A percentile compares a stretch with the other conserved stretches of the same genome.
phyloP scores from a whole-genome alignment of 805 yeast genomes.

The Candida piceae region DNA sequence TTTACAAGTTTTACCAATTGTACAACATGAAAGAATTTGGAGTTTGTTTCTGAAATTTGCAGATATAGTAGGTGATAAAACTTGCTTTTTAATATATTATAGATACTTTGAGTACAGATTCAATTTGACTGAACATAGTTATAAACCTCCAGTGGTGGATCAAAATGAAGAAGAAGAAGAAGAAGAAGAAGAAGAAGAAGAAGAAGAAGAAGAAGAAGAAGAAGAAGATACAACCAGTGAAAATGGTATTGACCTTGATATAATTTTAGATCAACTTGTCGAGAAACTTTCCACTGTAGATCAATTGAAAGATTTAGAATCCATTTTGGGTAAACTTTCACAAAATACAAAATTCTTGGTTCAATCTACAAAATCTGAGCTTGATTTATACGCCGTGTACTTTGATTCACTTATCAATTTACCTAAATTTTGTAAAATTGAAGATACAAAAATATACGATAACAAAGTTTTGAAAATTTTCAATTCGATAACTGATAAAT shows the following conservation, averaged over 20 bases:
- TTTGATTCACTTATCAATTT: conserved; percentile 33
- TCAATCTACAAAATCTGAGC: conserved; percentile 36
- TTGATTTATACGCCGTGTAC: conserved; percentile 44
- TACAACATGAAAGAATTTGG: conserved; percentile 56
- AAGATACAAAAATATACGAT: conserved; percentile 2
- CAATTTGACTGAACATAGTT: conserved; percentile 1
- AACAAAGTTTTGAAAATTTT: conserved; percentile 22
- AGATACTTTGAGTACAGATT: conserved; percentile 27
- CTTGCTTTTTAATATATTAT: conserved; percentile 30
- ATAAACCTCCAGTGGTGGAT: neutral
- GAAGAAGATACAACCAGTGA: neutral
- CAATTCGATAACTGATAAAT: conserved; percentile 33
- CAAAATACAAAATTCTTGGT: conserved; percentile 32
- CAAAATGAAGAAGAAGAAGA: neutral
- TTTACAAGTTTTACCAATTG: conserved; percentile 41
- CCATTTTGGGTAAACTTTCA: conserved; percentile 30
- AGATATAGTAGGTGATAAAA: conserved; percentile 35
- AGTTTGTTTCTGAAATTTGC: conserved; percentile 47
- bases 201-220: neutral
- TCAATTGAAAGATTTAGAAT: conserved; percentile 9
- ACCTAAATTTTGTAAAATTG: neutral
- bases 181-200: too few species aligned
- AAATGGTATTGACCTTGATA: conserved; percentile 22
- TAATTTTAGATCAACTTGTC: conserved; percentile 29
- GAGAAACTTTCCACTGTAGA: conserved; percentile 10